Evolutionary conservation across 768 basidiomycete genomes (phyloP).

Genomic region (Aureoboletus auriporus): DNA sequence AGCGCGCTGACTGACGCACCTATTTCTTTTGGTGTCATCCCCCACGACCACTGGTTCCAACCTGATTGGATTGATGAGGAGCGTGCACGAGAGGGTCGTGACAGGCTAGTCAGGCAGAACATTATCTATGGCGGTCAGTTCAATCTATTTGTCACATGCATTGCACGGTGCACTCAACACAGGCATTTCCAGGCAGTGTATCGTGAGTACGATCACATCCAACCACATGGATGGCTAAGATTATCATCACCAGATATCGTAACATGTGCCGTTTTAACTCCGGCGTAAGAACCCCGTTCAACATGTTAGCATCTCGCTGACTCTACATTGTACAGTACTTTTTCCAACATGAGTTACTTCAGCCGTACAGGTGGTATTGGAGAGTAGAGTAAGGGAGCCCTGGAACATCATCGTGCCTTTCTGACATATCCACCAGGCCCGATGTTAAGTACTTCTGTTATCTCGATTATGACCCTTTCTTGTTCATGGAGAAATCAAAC

Average conservation of each 20-base stretch:
- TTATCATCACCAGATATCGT: constrained; percentile 42
- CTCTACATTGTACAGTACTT: constrained; percentile 40
- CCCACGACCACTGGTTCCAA: constrained; percentile 63
- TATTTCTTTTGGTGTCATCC: constrained; percentile 54
- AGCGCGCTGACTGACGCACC: constrained; percentile 37
- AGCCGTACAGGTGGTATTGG: constrained; percentile 59
- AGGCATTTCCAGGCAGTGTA: constrained; percentile 35
- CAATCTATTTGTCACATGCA: background rate
- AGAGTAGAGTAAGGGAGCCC: constrained; percentile 45
- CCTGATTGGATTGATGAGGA: constrained; percentile 72
- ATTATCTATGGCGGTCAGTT: constrained; percentile 49
- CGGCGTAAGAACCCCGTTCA: constrained; percentile 39
- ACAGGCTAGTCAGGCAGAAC: constrained; percentile 45
- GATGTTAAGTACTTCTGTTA: constrained; percentile 54
- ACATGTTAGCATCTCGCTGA: constrained; percentile 1
- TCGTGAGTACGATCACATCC: constrained; percentile 29
- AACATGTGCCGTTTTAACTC: constrained; percentile 80
- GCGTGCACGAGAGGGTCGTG: constrained; percentile 47
- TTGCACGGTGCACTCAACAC: constrained; percentile 1
- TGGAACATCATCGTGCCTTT: background rate
- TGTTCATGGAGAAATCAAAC: constrained; percentile 50
- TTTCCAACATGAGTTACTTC: constrained; percentile 50
- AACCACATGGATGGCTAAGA: background rate
- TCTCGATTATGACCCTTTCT: constrained; percentile 47
- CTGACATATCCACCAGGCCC: constrained; percentile 31